phyloP scores from a whole-genome alignment of 169 alveolate species.

The Theileria orientalis region DNA sequence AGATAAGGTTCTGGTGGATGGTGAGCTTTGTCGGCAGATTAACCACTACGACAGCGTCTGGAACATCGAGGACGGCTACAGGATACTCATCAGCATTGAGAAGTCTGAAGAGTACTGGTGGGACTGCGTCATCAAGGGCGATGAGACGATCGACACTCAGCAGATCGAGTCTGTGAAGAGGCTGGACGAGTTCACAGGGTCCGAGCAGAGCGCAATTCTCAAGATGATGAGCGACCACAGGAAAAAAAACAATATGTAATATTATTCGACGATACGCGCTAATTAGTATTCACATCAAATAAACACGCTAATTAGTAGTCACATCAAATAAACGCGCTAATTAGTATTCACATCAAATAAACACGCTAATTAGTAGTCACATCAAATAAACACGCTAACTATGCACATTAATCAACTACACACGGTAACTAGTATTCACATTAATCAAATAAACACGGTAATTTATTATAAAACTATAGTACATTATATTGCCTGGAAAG shows the following conservation, averaged over 20 bases:
- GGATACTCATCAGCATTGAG: constrained; percentile 66
- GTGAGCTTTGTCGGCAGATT: constrained; percentile 29
- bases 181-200: constrained; percentile 69
- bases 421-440: background rate
- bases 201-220: constrained; percentile 70
- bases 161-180: constrained; percentile 76
- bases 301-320: too few relatives aligned
- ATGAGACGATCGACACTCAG: constrained; percentile 73
- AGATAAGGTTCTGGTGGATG: constrained; percentile 22
- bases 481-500: background rate
- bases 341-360: too few relatives aligned
- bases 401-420: background rate
- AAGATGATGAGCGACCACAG: constrained; percentile 68
- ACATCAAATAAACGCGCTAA: too few relatives aligned
- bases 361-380: too few relatives aligned
- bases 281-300: too few relatives aligned
- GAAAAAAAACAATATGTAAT: constrained; percentile 17
- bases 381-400: too few relatives aligned
- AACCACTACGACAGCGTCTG: constrained; percentile 69
- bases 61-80: constrained; percentile 73
- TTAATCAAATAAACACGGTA: background rate
- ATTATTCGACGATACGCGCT: too few relatives aligned
- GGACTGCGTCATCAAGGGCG: constrained; percentile 75
- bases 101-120: constrained; percentile 77
- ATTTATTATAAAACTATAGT: background rate